Base-by-base conservation (phyloP, 139 green algal species). In the Volvox reticuliferus region DNA sequence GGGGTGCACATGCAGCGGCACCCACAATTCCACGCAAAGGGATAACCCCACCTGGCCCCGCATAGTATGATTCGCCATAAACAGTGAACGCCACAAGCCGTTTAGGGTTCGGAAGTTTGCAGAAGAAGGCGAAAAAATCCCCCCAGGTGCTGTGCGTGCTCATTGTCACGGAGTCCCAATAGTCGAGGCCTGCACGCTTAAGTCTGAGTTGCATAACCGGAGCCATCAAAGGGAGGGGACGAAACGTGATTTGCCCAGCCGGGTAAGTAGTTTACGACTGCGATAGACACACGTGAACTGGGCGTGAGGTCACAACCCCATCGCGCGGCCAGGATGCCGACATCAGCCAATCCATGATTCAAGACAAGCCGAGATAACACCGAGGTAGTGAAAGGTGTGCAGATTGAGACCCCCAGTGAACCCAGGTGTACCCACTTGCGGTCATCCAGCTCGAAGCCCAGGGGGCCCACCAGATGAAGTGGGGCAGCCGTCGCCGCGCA, bases 181-280 rank as follows among this genome's bases (percentile, higher is more conserved):
- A 99, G 86, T 99, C 97, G 20, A 99, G 93, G 0, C 97, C 97
- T 18, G 97, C 97, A 9, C 96, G 93, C 91, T 98, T 98, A 79
- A 98, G 73, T 91, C 95, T 97, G 85, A 19, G 5, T 24, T 32
- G 17, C 55, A 24, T 55, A 55, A 55, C 44, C 44, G 44, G 44
- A 5, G 9, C 44, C 5, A 55, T 55, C 44, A 9, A 55, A 55
- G 44, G 44, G 44, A 55, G 44, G 44, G 44, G 44, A 55, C 44
- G 9, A 55, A 55, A 55, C 44, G 5, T 55, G 44, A 55, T 55
- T 55, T 55, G 44, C 5, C 44, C 44, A 55, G 44, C 5, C 5
- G 44, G 44, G 44, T 55, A 5, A 55, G 44, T 55, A 5, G 9
- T 55, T 14, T 55, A 55, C 44, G 44, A 55, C 44, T 5, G 44